These are phyloP conservation scores for Botrytis sinoallii DNA, from an alignment of 2,329 filamentous ascomycete genomes.

Conservation along the genomic window DNA sequence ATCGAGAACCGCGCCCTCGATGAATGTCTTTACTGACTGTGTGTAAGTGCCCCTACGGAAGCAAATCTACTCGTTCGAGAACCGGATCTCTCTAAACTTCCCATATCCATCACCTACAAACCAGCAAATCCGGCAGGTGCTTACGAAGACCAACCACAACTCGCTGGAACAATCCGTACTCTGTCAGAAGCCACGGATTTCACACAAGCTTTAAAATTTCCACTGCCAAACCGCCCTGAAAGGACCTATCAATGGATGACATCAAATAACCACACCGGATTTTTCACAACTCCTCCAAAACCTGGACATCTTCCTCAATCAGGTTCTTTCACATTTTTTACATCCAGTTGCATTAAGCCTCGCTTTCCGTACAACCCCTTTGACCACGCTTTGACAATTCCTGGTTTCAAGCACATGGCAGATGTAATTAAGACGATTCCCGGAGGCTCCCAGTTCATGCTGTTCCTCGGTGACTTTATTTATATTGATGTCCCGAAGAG, in stretches of 20 bases:
- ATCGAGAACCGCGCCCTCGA: no score
- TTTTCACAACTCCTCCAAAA: conserved; percentile 73
- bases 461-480: conserved; percentile 85
- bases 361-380: conserved; percentile 85
- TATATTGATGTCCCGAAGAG: conserved; percentile 84
- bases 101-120: conserved; percentile 67
- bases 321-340: conserved; percentile 82
- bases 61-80: conserved; percentile 84
- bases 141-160: conserved; percentile 63
- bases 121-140: conserved; percentile 50
- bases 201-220: conserved; percentile 67
- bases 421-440: conserved; percentile 64
- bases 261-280: conserved; percentile 82
- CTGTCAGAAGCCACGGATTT: conserved; percentile 79
- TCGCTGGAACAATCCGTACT: conserved; percentile 60
- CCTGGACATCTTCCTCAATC: conserved; percentile 42
- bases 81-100: conserved; percentile 70
- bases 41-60: conserved; percentile 60
- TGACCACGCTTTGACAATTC: conserved; percentile 78
- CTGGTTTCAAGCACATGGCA: conserved; percentile 74
- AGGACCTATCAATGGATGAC: conserved; percentile 79
- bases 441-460: conserved; percentile 68
- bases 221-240: conserved; percentile 61
- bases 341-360: conserved; percentile 88
- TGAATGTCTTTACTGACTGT: neutral